Evolutionary conservation across 257 asterid genomes (phyloP).

Genomic region (Solanum sparsipilum): DNA sequence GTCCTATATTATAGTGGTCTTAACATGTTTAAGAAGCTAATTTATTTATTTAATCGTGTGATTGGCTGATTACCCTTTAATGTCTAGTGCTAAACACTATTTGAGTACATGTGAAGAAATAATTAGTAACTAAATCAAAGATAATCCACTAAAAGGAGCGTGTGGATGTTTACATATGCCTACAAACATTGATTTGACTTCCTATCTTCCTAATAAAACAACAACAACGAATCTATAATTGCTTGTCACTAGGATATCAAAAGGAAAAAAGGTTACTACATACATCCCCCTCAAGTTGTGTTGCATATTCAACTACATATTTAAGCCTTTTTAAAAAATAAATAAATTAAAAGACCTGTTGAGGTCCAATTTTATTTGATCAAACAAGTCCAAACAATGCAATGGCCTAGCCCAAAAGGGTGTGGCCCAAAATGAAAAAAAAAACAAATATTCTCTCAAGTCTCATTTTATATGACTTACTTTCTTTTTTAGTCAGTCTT

Average conservation of each 20-base stretch:
- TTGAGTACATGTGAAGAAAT: neutral
- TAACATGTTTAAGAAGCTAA: neutral
- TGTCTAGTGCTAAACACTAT: conserved; percentile 1
- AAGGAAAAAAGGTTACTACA: neutral
- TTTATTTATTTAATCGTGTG: neutral
- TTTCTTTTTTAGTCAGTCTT: no score
- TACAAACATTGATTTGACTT: conserved; percentile 2
- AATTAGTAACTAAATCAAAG: neutral
- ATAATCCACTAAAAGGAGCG: neutral
- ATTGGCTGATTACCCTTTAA: neutral
- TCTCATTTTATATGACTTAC: no score
- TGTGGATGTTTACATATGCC: neutral
- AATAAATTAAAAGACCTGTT: no score
- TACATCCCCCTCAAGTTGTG: neutral
- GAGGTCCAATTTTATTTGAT: neutral
- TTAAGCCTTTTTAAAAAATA: neutral
- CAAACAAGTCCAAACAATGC: neutral
- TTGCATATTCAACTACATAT: neutral
- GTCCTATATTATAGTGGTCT: neutral
- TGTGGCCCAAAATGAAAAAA: neutral
- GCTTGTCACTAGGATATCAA: neutral
- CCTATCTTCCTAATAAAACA: neutral
- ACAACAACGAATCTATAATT: neutral
- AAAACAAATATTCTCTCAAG: no score
- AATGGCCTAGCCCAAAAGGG: neutral